A percentile compares a stretch with the other conserved stretches of the same genome.
These are phyloP conservation scores for Chaetomium olivaceum DNA, from an alignment of 2,329 filamentous ascomycete genomes.

Conservation along the genomic window DNA sequence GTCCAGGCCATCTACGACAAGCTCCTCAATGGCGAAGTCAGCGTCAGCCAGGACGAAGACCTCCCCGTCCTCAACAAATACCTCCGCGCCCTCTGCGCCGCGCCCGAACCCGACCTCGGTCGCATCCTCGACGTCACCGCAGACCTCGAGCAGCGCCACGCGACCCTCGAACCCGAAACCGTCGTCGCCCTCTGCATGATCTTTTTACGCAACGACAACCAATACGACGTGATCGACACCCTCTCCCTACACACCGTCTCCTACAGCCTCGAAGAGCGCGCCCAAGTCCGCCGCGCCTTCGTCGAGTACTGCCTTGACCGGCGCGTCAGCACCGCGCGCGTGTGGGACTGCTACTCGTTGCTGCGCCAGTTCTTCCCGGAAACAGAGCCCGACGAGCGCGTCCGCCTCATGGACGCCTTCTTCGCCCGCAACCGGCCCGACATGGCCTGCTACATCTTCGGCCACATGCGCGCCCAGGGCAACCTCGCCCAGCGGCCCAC, in stretches of 20 bases:
- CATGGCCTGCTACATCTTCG: slow-evolving; percentile 84
- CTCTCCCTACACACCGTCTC: slow-evolving; percentile 73
- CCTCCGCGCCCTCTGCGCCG: slow-evolving; percentile 65
- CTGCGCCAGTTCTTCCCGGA: slow-evolving; percentile 65
- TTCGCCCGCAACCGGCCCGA: slow-evolving; percentile 76
- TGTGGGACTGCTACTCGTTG: slow-evolving; percentile 67
- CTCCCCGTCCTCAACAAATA: slow-evolving; percentile 70
- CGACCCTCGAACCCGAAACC: slow-evolving; percentile 71
- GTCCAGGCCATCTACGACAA: slow-evolving; percentile 66
- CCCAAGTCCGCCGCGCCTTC: slow-evolving; percentile 65
- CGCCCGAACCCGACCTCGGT: slow-evolving; percentile 63
- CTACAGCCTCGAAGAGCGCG: slow-evolving; percentile 69
- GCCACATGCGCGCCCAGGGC: slow-evolving; percentile 84
- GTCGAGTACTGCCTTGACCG: slow-evolving; percentile 66
- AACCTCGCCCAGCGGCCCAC: slow-evolving; percentile 65
- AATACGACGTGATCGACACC: slow-evolving; percentile 77
- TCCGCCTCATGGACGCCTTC: slow-evolving; percentile 77
- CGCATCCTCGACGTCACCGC: slow-evolving; percentile 72
- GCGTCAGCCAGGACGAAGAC: slow-evolving; percentile 53
- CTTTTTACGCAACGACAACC: slow-evolving; percentile 74
- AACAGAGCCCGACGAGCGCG: slow-evolving; percentile 64
- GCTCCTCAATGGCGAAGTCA: slow-evolving; percentile 53
- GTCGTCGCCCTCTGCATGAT: slow-evolving; percentile 71
- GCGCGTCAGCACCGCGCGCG: slow-evolving; percentile 61
- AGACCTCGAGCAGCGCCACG: slow-evolving; percentile 69